Evolutionary conservation across 75 land plant species (phyloP).

Genomic region (Pinus taeda): DNA sequence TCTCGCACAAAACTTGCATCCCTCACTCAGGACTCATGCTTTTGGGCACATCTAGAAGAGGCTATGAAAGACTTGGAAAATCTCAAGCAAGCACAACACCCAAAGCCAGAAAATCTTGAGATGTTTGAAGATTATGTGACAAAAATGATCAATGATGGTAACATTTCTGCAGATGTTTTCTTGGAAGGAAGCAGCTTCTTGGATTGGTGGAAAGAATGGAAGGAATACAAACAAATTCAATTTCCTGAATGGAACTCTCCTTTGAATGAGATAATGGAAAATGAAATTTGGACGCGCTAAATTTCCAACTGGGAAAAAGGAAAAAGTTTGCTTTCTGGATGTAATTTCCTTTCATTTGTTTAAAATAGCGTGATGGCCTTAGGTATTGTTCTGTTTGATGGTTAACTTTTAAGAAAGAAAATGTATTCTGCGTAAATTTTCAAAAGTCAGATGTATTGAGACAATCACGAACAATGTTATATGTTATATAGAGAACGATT

Average conservation of each 20-base stretch:
- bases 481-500: too few species aligned
- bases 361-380: too few species aligned
- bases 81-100: neutral
- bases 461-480: too few species aligned
- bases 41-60: slow-evolving; percentile 7
- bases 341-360: too few species aligned
- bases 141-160: neutral
- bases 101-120: neutral
- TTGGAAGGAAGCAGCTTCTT: neutral
- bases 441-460: too few species aligned
- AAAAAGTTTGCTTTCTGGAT: too few species aligned
- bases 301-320: too few species aligned
- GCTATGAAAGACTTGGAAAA: neutral
- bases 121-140: neutral
- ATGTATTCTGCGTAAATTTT: too few species aligned
- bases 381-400: too few species aligned
- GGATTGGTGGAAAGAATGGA: neutral
- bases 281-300: too few species aligned
- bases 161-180: neutral
- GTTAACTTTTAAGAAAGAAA: too few species aligned
- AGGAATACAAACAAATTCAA: neutral
- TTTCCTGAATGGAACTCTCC: neutral
- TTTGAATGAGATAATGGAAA: neutral
- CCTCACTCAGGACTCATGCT: neutral
- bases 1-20: neutral